phyloP scores from a whole-genome alignment of 2,329 filamentous ascomycete genomes.

The Fusarium annulatum region DNA sequence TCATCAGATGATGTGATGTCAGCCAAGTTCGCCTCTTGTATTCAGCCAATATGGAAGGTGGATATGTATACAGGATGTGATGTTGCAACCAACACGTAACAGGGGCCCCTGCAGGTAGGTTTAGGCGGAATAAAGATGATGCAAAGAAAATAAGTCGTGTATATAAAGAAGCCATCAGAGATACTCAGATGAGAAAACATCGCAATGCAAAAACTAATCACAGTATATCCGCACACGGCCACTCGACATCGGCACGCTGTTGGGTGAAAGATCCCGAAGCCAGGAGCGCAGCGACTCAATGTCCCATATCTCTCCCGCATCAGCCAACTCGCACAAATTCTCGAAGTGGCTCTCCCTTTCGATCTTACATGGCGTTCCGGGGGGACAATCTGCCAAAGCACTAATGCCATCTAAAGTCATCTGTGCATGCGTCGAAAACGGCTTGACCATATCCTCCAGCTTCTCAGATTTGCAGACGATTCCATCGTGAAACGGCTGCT shows the following conservation, averaged over 20 bases:
- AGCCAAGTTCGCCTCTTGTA: background rate
- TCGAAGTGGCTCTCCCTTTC: background rate
- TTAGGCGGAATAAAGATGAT: background rate
- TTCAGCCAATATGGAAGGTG: background rate
- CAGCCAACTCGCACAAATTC: conserved; percentile 6
- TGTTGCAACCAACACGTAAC: background rate
- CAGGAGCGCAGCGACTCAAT: conserved; percentile 8
- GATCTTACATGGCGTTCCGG: background rate
- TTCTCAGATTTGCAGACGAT: background rate
- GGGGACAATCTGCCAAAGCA: background rate
- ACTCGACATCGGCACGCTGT: background rate
- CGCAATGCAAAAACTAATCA: background rate
- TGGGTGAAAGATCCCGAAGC: background rate
- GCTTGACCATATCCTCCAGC: conserved; percentile 4
- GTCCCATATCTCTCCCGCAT: conserved; percentile 10
- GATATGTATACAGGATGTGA: background rate
- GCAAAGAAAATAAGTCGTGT: background rate
- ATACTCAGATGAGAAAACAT: too few relatives aligned
- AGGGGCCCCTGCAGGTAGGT: background rate
- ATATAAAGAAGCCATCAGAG: background rate
- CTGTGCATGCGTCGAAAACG: background rate
- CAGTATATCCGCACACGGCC: background rate
- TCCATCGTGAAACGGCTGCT: background rate
- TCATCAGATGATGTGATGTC: background rate
- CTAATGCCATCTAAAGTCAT: background rate